A percentile compares a stretch with the other conserved stretches of the same genome.
Conservation (phyloP, 2,329 filamentous ascomycete genomes). For the Beauveria australis region DNA sequence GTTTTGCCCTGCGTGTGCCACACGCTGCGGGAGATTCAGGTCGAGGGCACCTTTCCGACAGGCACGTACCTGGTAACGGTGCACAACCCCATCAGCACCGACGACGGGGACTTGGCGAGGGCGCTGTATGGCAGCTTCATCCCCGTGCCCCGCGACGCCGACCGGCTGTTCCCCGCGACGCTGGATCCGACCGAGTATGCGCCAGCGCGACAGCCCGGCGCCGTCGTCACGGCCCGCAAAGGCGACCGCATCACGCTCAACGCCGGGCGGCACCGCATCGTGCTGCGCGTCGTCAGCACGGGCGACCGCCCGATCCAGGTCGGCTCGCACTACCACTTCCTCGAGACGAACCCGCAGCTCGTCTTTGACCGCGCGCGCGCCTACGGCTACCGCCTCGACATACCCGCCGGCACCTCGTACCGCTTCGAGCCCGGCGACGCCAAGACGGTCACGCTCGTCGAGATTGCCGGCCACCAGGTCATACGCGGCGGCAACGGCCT, state of each 20-base stretch:
- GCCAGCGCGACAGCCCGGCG: conserved; percentile 64
- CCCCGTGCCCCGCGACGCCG: conserved; percentile 57
- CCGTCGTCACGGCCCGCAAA: conserved; percentile 66
- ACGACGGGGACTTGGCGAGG: conserved; percentile 78
- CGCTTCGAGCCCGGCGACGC: conserved; percentile 90
- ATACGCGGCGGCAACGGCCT: conserved; percentile 80
- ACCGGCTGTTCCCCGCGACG: conserved; percentile 52
- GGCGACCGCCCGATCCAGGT: conserved; percentile 74
- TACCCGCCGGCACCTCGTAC: conserved; percentile 83
- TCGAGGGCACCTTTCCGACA: conserved; percentile 86
- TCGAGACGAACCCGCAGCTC: conserved; percentile 86
- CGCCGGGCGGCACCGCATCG: conserved; percentile 63
- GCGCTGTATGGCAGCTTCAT: conserved; percentile 89
- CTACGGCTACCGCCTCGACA: conserved; percentile 82
- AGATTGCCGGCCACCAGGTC: conserved; percentile 72
- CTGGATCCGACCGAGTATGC: conserved; percentile 59
- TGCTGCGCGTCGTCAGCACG: conserved; percentile 74
- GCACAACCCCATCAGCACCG: conserved; percentile 76
- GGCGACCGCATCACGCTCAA: conserved; percentile 61
- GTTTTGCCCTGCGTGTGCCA: conserved; percentile 75
- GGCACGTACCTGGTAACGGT: conserved; percentile 94
- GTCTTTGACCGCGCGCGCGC: conserved; percentile 77
- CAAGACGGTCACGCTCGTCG: conserved; percentile 82
- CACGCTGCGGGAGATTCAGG: conserved; percentile 76
- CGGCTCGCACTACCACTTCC: conserved; percentile 92